phyloP scores from a whole-genome alignment of 495 filamentous ascomycete genomes.

The Alectoria sarmentosa region DNA sequence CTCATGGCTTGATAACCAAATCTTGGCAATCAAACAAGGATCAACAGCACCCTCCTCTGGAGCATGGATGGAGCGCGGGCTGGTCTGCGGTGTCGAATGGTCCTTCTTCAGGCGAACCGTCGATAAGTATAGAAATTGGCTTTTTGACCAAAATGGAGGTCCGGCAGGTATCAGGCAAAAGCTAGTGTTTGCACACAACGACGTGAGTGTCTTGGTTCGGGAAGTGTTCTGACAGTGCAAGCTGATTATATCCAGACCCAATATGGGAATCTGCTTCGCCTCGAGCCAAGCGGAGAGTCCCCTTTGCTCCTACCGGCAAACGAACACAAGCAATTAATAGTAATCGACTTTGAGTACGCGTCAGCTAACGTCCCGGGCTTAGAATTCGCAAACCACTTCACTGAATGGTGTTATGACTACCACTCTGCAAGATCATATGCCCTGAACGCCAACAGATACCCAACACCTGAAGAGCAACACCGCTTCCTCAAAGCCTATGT shows the following conservation, averaged over 20 bases:
- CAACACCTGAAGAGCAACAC: constrained; percentile 70
- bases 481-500: constrained; percentile 85
- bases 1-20: constrained; percentile 65
- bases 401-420: constrained; percentile 98
- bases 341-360: constrained; percentile 99
- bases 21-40: constrained; percentile 41
- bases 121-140: constrained; percentile 1
- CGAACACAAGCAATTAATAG: constrained; percentile 87
- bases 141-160: constrained; percentile 50
- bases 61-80: constrained; percentile 59
- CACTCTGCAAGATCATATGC: constrained; percentile 62
- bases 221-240: neutral
- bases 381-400: constrained; percentile 97
- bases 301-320: constrained; percentile 84
- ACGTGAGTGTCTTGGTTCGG: constrained; percentile 51
- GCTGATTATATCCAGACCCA: constrained; percentile 59
- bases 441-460: constrained; percentile 63
- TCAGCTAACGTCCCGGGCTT: constrained; percentile 79
- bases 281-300: constrained; percentile 75
- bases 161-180: constrained; percentile 56
- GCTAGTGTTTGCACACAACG: constrained; percentile 94
- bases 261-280: constrained; percentile 95
- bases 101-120: constrained; percentile 65
- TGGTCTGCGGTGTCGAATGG: constrained; percentile 85
- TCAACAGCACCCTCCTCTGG: constrained; percentile 34